phyloP scores from a whole-genome alignment of 495 filamentous ascomycete genomes.

The Tuber microsphaerosporum region DNA sequence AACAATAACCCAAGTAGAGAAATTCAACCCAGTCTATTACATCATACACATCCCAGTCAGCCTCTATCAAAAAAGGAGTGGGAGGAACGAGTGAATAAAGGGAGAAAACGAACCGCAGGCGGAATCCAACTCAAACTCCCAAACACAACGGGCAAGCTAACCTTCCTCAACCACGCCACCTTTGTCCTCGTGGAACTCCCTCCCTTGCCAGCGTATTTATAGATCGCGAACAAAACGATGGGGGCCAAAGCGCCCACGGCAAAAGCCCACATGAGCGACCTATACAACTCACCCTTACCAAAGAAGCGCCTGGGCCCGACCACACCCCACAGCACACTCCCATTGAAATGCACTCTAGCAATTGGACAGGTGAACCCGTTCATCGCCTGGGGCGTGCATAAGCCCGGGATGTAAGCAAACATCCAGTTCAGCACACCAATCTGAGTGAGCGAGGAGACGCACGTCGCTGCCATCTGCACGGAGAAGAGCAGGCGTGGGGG shows the following conservation, averaged over 20 bases:
- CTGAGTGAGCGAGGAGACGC: slow-evolving; percentile 71
- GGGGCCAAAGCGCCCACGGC: slow-evolving; percentile 64
- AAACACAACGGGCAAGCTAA: slow-evolving; percentile 66
- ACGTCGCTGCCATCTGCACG: slow-evolving; percentile 73
- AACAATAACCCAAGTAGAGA: slow-evolving; percentile 71
- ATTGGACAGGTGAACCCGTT: slow-evolving; percentile 85
- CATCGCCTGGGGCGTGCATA: slow-evolving; percentile 69
- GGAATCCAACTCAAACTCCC: slow-evolving; percentile 73
- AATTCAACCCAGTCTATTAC: slow-evolving; percentile 63
- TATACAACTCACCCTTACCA: slow-evolving; percentile 63
- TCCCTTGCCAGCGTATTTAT: slow-evolving; percentile 42
- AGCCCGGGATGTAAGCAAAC: slow-evolving; percentile 64
- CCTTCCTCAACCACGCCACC: slow-evolving; percentile 51
- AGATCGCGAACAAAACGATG: slow-evolving; percentile 55
- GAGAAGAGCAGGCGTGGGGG: slow-evolving; percentile 71
- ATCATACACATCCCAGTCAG: slow-evolving; percentile 12
- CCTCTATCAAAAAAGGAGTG: not conserved
- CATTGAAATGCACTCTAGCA: slow-evolving; percentile 83
- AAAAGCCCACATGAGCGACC: slow-evolving; percentile 68
- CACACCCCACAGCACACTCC: slow-evolving; percentile 81
- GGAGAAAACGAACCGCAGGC: slow-evolving; percentile 49
- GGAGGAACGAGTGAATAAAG: slow-evolving; percentile 12
- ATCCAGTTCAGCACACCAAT: slow-evolving; percentile 84
- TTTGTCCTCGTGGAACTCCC: slow-evolving; percentile 18
- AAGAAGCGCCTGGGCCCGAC: slow-evolving; percentile 74